These are phyloP conservation scores for Exserohilum turcica DNA, from an alignment of 2,329 filamentous ascomycete genomes.

Conservation along the genomic window DNA sequence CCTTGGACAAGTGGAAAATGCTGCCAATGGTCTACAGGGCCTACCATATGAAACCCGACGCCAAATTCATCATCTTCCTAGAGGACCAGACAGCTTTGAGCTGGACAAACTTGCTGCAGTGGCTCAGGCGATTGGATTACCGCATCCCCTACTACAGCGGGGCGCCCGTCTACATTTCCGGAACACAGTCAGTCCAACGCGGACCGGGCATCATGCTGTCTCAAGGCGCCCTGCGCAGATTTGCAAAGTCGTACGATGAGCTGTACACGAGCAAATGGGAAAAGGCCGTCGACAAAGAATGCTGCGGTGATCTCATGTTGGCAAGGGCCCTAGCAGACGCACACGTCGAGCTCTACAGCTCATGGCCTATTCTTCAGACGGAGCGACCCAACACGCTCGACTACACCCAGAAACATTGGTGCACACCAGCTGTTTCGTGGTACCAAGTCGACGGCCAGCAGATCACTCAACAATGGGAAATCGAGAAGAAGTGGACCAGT, in stretches of 20 bases:
- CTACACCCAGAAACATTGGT: slow-evolving; percentile 51
- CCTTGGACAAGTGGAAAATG: slow-evolving; percentile 65
- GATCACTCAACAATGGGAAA: slow-evolving; percentile 37
- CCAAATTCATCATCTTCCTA: slow-evolving; percentile 43
- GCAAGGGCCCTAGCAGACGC: slow-evolving; percentile 43
- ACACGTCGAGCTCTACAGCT: slow-evolving; percentile 44
- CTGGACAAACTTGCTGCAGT: slow-evolving; percentile 49
- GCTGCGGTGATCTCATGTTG: slow-evolving; percentile 48
- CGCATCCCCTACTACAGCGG: slow-evolving; percentile 52
- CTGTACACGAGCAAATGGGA: slow-evolving; percentile 44
- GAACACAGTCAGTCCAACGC: slow-evolving; percentile 49
- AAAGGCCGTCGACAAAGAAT: slow-evolving; percentile 34
- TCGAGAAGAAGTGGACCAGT: slow-evolving; percentile 42
- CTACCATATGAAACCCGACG: slow-evolving; percentile 40
- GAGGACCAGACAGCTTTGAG: slow-evolving; percentile 43
- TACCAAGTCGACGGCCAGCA: slow-evolving; percentile 34
- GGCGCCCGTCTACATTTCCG: slow-evolving; percentile 44
- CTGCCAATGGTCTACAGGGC: slow-evolving; percentile 61
- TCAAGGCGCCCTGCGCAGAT: slow-evolving; percentile 46
- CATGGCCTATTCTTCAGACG: slow-evolving; percentile 52
- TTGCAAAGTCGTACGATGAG: slow-evolving; percentile 39
- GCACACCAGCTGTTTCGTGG: slow-evolving; percentile 49
- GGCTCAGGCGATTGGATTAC: slow-evolving; percentile 47
- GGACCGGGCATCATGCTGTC: slow-evolving; percentile 53
- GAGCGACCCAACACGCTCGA: slow-evolving; percentile 49